Evolutionary conservation across 371 early-diverging fungal species (phyloP).

Genomic region (Rhizopus stolonifer): DNA sequence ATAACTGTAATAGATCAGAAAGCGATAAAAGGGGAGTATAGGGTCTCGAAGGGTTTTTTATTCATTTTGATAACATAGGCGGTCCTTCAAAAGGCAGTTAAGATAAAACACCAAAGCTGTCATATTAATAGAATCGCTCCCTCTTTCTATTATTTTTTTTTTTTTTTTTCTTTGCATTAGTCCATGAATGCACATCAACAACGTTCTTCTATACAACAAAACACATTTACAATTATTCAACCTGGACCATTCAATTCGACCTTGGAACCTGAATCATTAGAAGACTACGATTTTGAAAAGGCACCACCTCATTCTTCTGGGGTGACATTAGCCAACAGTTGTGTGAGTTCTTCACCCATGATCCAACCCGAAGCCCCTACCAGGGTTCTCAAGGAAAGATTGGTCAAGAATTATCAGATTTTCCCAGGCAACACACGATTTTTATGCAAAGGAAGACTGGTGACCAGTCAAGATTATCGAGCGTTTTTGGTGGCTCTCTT

Average conservation of each 20-base stretch:
- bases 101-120: too few species aligned
- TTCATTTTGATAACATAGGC: too few species aligned
- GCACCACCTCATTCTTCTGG: constrained; percentile 25
- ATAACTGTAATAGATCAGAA: too few species aligned
- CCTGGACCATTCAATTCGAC: constrained; percentile 18
- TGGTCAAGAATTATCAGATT: constrained; percentile 29
- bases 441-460: constrained; percentile 63
- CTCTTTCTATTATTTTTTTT: background rate
- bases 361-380: constrained; percentile 1
- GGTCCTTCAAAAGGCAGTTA: background rate
- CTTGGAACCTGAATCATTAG: constrained; percentile 27
- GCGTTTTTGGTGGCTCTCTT: constrained; percentile 65
- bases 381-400: constrained; percentile 1
- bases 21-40: too few species aligned
- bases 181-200: constrained; percentile 20
- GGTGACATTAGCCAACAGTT: constrained; percentile 20
- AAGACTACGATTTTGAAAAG: constrained; percentile 26
- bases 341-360: constrained; percentile 25
- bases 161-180: background rate
- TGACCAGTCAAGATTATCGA: constrained; percentile 64
- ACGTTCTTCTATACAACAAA: constrained; percentile 14
- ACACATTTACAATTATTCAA: constrained; percentile 19
- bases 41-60: too few species aligned
- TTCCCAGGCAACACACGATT: constrained; percentile 52
- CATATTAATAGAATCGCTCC: background rate